These are phyloP conservation scores for Boletus sp. DNA, from an alignment of 1,284 basidiomycete genomes.

Conservation along the genomic window DNA sequence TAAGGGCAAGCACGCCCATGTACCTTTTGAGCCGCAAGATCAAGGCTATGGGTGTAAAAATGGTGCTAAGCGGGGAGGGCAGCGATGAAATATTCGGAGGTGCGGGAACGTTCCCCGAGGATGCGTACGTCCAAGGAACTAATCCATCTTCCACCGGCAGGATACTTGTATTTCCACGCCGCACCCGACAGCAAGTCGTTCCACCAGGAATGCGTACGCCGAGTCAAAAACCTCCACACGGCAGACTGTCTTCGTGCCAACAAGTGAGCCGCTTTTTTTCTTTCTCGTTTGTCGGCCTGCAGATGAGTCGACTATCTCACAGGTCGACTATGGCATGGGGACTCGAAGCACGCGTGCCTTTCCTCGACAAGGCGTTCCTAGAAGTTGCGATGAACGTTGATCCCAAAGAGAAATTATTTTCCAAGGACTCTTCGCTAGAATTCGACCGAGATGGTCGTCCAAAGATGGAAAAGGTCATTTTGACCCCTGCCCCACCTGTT, in stretches of 20 bases:
- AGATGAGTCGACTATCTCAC: slow-evolving; percentile 4
- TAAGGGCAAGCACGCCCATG: slow-evolving; percentile 97
- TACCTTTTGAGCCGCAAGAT: slow-evolving; percentile 97
- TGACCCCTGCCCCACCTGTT: neutral
- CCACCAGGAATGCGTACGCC: slow-evolving; percentile 93
- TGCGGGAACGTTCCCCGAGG: slow-evolving; percentile 27
- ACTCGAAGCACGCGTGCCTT: slow-evolving; percentile 96
- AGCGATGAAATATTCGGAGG: slow-evolving; percentile 98
- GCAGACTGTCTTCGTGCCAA: slow-evolving; percentile 97
- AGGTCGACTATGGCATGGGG: slow-evolving; percentile 99
- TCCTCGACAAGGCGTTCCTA: slow-evolving; percentile 96
- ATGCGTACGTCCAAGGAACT: neutral
- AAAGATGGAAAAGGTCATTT: slow-evolving; percentile 85
- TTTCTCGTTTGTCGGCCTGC: neutral
- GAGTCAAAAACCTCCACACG: slow-evolving; percentile 98
- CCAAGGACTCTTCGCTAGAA: slow-evolving; percentile 74
- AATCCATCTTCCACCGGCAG: slow-evolving; percentile 37
- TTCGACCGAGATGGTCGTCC: slow-evolving; percentile 83
- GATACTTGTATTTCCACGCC: slow-evolving; percentile 99
- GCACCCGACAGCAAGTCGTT: slow-evolving; percentile 88
- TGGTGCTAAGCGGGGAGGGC: slow-evolving; percentile 98
- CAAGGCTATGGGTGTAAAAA: slow-evolving; percentile 99
- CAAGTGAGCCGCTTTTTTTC: slow-evolving; percentile 57
- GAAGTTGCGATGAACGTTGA: slow-evolving; percentile 92
- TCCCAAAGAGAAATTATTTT: slow-evolving; percentile 87